Conservation (phyloP, 2,329 filamentous ascomycete genomes). For the Emericellopsis atlantica region DNA sequence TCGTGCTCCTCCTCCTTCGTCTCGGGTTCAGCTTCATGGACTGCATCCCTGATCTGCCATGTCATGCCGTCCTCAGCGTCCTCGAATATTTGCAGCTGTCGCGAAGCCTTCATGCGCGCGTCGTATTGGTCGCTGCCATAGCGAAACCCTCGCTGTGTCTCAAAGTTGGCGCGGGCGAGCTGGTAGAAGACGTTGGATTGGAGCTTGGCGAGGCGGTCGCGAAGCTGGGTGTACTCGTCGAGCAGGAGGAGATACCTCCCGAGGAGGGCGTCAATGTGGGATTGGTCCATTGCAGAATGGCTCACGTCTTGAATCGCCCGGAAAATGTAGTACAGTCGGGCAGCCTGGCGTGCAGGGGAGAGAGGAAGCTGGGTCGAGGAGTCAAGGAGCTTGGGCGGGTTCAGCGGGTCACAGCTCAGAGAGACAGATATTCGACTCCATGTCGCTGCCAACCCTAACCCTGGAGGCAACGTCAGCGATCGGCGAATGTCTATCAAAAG, state of each 20-base stretch:
- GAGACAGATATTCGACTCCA: too few species aligned
- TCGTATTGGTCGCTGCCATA: slow-evolving; percentile 65
- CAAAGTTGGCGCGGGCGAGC: slow-evolving; percentile 66
- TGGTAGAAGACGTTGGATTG: slow-evolving; percentile 44
- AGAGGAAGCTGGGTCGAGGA: too few species aligned
- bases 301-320: neutral
- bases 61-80: neutral
- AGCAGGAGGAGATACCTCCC: slow-evolving; percentile 53
- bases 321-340: too few species aligned
- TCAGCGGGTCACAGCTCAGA: too few species aligned
- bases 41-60: slow-evolving; percentile 8
- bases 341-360: too few species aligned
- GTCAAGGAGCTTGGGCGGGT: too few species aligned
- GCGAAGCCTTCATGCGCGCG: slow-evolving; percentile 54
- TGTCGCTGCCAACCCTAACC: too few species aligned
- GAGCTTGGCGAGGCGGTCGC: slow-evolving; percentile 35
- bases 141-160: slow-evolving; percentile 45
- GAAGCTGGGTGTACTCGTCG: slow-evolving; percentile 52
- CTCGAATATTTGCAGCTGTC: slow-evolving; percentile 20
- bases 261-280: slow-evolving; percentile 48
- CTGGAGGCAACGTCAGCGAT: too few species aligned
- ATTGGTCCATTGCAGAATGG: slow-evolving; percentile 8
- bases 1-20: slow-evolving; percentile 3
- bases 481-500: too few species aligned
- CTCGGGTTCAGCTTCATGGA: neutral